A percentile compares a stretch with the other conserved stretches of the same genome.
phyloP scores from a whole-genome alignment of 176 grass and related monocot species.

The Cenchrus purpureus region DNA sequence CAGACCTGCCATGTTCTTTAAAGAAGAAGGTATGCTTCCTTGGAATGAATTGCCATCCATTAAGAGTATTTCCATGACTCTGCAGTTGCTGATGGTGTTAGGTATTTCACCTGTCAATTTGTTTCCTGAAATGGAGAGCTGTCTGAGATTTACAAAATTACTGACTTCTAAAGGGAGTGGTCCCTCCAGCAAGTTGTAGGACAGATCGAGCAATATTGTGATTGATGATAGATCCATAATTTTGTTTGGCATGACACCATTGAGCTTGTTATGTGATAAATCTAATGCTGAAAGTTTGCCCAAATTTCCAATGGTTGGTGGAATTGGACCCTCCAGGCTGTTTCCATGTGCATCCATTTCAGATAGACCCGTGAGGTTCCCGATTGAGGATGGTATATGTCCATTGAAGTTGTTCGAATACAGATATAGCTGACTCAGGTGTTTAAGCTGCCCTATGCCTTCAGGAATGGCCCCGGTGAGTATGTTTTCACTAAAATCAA shows the following conservation, averaged over 20 bases:
- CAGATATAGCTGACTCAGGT: background rate
- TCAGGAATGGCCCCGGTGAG: slow-evolving; percentile 20
- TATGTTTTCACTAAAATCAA: background rate
- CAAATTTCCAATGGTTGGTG: slow-evolving; percentile 14
- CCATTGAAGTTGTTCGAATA: background rate
- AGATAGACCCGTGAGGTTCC: slow-evolving; percentile 16
- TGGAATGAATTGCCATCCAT: slow-evolving; percentile 41
- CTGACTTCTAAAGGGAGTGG: slow-evolving; percentile 5
- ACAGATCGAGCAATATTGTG: background rate
- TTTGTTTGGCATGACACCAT: background rate
- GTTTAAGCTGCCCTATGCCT: slow-evolving; percentile 32
- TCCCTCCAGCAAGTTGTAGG: slow-evolving; percentile 10
- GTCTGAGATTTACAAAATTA: slow-evolving; percentile 9
- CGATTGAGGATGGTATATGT: background rate
- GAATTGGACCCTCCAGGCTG: slow-evolving; percentile 16
- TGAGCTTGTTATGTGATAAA: background rate
- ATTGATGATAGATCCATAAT: background rate
- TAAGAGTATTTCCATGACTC: slow-evolving; percentile 24
- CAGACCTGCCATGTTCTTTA: slow-evolving; percentile 35
- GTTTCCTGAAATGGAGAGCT: background rate
- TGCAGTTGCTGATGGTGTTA: slow-evolving; percentile 16
- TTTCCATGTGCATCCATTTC: background rate
- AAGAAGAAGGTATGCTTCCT: slow-evolving; percentile 34
- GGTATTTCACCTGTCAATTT: slow-evolving; percentile 41
- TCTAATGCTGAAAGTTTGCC: background rate